Evolutionary conservation across 805 yeast species (phyloP), one percentile per base, ranked within the genome.

Genomic region (Candida namnaoensis): DNA sequence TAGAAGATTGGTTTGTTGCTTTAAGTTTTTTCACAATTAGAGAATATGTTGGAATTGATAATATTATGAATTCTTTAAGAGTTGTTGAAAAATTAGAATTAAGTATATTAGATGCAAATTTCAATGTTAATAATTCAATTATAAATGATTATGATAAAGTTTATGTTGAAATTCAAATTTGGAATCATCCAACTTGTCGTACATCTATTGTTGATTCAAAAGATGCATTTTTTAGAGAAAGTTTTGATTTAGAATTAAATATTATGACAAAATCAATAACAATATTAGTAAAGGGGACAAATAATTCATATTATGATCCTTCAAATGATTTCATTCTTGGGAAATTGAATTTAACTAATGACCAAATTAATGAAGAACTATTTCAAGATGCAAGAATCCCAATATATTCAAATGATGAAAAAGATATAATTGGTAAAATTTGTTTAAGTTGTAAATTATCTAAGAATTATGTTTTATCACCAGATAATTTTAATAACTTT

Each of bases 201-300:
- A 86, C 96, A 0, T 80, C 88, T 2, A 66, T 76, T 7, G 81
- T 81, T 0, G 63, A 67, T 37, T 43, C 58, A 3, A 48, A 58
- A 0, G 69, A 71, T 41, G 90, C 95, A 1, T 86, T 86, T 55
- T 90, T 96, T 93, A 77, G 88, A 54, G 96, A 90, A 53, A 76
- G 70, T 37, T 83, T 85, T 53, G 62, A 71, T 2, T 63, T 83
- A n/a, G 76, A 79, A 39, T 63, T 80, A 35, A 82, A 85, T 9
- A 41, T 64, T 7, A 46, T 69, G 37, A 76, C 79, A 3, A 75
- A 69, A 52, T 69, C 66, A 55, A 66, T 78, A 48, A 75, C 66
- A 47, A 68, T 76, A 13, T 60, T 66, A 38, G 65, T 76, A 42
- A 79, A 65, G 51, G 54, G 53, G 37, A 58, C 54, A 5, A 40